Evolutionary conservation across 331 rosid species (phyloP), one percentile per base, ranked within the genome.

Genomic region (Pyrus hybrid): DNA sequence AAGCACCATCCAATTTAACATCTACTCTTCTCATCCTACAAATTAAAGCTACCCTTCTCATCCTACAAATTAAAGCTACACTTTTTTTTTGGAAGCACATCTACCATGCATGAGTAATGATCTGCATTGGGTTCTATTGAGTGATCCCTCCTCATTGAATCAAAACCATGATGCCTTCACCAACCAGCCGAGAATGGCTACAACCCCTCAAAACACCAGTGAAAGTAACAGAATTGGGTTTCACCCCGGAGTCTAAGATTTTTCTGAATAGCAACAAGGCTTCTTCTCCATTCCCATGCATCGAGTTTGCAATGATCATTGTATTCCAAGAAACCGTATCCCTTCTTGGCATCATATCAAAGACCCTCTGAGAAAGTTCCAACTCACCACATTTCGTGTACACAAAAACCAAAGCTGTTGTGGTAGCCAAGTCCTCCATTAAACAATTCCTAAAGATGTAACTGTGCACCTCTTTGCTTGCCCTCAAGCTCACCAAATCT

Each of bases 241-340:
- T 78, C 64, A 81, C 18, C 79, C 84, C 57, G 26, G 82, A 81
- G 25, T 54, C 78, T 66, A 81, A 75, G 83, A 88, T 86, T 64
- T 75, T 76, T 20, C 74, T 65, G 60, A 84, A 88, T 9, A 78
- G 83, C 60, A 78, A 71, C 71, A 88, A 76, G 13, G 47, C 87
- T 74, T 86, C 93, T 71, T 81, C 82, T 76, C 87, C 88, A 70
- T 86, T 76, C 33, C 88, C 93, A 63, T 86, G 86, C 87, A 86
- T 86, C 13, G 93, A 86, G 62, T 81, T 76, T 23, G 85, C 85
- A 76, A 87, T 77, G 60, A 87, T 87, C 80, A 87, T 87, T 3
- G 89, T 85, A 69, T 85, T 87, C 91, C 89, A 87, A 47, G 91
- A 83, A 71, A 85, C 76, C 25, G 83, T 82, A 77, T 83, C 89